Evolutionary conservation across 2,329 filamentous ascomycete genomes (phyloP), one percentile per base, ranked within the genome.

Genomic region (Fusarium decemcellulare): DNA sequence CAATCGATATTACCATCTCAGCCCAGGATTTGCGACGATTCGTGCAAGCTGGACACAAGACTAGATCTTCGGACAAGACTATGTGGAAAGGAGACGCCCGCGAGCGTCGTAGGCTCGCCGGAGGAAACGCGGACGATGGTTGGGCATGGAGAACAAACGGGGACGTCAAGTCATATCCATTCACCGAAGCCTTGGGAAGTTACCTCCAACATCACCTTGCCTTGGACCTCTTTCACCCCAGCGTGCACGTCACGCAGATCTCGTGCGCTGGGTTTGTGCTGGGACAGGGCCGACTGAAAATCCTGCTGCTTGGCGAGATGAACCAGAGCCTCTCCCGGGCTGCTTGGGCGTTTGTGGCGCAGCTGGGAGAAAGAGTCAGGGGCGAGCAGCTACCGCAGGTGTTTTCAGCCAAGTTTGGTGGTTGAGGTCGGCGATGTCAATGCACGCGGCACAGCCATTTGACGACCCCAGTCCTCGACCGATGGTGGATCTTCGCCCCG

Each of bases 201-300:
- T 89, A 90, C 59, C 63, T 89, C 8, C 76, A 83, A 58, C 78
- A 82, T n/a, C 86, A 89, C 63, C 78, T 89, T 6, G 86, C 84
- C 0, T 75, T 90, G 14, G 81, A 89, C 70, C 69, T 90, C 67
- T 86, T 87, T 59, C 86, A 89, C 67, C 85, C 87, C 0, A 80
- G 82, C n/a, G 86, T 89, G 4, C 78, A 82, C 2, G 76, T 90
- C 27, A 79, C 79, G 12, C 86, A 87, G 65, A 81, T 90, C 30
- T 86, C 86, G 0, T 89, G 87, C 63, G 84, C 83, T 1, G 87
- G 86, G 0, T 90, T 90, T 59, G 84, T 85, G 39, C 76, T 89
- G 11, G 84, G 85, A 0, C 86, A 88, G 64, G 83, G 78, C 11
- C 80, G 86, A 30, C 53, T 89, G 18, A 89, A 89, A 75, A 74